Evolutionary conservation across 208 protist genomes (phyloP), one percentile per base, ranked within the genome.

Genomic region (Leishmania amazonensis): DNA sequence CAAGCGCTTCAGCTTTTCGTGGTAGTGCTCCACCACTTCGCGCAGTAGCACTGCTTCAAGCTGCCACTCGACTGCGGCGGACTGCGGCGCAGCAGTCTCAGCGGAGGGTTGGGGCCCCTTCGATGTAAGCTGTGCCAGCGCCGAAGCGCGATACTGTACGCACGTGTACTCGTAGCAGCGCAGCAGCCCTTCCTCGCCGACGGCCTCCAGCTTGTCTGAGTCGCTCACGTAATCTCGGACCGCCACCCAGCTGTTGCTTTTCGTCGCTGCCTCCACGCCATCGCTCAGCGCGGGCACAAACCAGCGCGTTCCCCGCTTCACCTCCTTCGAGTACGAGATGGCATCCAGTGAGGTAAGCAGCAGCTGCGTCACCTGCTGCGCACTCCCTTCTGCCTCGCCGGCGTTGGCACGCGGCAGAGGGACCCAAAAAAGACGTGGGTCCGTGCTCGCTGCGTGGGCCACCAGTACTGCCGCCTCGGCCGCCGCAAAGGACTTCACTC

Each of bases 241-340:
- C 31, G 76, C 72, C 38, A 92, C 51, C 92, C 91, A 97, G 31
- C 88, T 86, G 49, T 3, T 42, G 21, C 83, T 45, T 19, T 24
- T 49, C 35, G 8, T 19, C 28, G 21, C 53, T 15, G 49, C 51
- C 67, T 58, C 51, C 17, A 40, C 78, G 19, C 65, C 78, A 17
- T 78, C 67, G 45, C 70, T 85, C 65, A 97, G 80, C 42, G 64
- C 78, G 47, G 76, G 31, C 60, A 81, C 88, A 84, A 95, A 97
- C 90, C 91, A 97, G 1, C 91, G 91, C 85, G 87, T 89, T 24
- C 91, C 91, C 6, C 84, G 79, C 70, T 82, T 88, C 57, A 91
- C 91, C 76, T 97, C 94, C 57, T 92, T 94, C 17, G 92, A 96
- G 85, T 92, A 96, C 2, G 94, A 97, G 40, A 97, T 94, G 70